Evolutionary conservation across 2,329 filamentous ascomycete species (phyloP).

Genomic region (Xylaria sp.): DNA sequence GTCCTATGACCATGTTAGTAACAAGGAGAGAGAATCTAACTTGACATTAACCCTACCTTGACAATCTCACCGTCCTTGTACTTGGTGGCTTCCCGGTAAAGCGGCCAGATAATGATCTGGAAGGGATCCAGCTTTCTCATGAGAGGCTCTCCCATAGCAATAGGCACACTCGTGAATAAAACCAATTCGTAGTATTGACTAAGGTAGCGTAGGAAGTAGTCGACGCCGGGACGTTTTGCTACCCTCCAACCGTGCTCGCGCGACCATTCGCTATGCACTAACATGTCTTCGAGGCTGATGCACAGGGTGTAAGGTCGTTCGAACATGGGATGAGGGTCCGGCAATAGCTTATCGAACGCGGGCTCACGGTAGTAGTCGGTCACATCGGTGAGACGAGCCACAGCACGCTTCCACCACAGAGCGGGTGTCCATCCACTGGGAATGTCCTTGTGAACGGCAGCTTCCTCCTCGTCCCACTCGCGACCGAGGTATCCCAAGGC

Average conservation of each 20-base stretch:
- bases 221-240: constrained; percentile 91
- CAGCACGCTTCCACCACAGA: constrained; percentile 81
- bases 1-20: constrained; percentile 61
- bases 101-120: constrained; percentile 91
- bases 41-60: constrained; percentile 68
- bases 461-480: constrained; percentile 85
- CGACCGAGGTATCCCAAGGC: constrained; percentile 79
- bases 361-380: constrained; percentile 96
- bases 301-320: constrained; percentile 91
- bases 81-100: constrained; percentile 95
- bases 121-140: constrained; percentile 94
- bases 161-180: constrained; percentile 89
- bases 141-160: constrained; percentile 82
- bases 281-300: constrained; percentile 88
- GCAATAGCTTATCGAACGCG: constrained; percentile 90
- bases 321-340: constrained; percentile 77
- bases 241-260: constrained; percentile 94
- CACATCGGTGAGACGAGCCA: constrained; percentile 74
- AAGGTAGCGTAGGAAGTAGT: constrained; percentile 96
- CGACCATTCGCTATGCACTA: constrained; percentile 94
- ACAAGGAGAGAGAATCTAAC: background rate
- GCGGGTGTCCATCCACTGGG: constrained; percentile 79
- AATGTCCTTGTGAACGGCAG: constrained; percentile 68
- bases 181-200: constrained; percentile 98
- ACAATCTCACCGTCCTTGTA: constrained; percentile 96